Evolutionary conservation across 345 rosid genomes (phyloP), one percentile per base, ranked within the genome.

Genomic region (Stellera chamaejasme): DNA sequence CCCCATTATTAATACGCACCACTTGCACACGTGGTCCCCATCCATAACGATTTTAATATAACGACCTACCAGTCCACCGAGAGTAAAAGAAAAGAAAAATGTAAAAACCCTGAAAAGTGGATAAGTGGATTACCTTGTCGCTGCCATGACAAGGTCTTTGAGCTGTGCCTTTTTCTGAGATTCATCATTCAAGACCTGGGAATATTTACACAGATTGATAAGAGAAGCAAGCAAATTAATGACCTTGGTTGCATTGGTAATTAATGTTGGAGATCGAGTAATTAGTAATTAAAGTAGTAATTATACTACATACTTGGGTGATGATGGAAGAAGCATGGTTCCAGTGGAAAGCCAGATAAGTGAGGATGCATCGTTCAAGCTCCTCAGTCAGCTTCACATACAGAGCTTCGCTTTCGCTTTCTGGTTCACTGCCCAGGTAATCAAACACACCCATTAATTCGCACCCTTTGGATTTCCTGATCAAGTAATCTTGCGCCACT

Each of bases 341-440:
- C 99, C 96, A 89, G 14, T 93, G 96, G 65, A 87, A 93, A 12
- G 94, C 83, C 53, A 89, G 89, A 48, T 89, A 93, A 60, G 81
- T 69, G 43, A 89, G 90, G 52, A 89, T 86, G 64, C 88, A 87
- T 65, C 85, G 66, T 54, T 93, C 99, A 11, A 93, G 48, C 79
- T 93, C 96, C 44, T 89, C 88, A 5, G 77, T 48, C 6, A 93
- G 78, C 77, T 75, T 82, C 36, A 72, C 82, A 54, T 59, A 80
- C 46, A 84, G 72, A 10, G 89, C 70, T 43, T 79, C 81, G 16
- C 76, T 82, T 43, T 79, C 81, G 16, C 76, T 82, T 6, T 84
- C 89, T 10, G 74, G 50, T 63, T 77, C 90, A 0, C 67, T 64
- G 0, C 66, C 62, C 43, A 89, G 79, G 62, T 68, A 93, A 15